These are phyloP conservation scores for Solanum hybrid DNA, from an alignment of 305 asterid genomes.

Conservation along the genomic window DNA sequence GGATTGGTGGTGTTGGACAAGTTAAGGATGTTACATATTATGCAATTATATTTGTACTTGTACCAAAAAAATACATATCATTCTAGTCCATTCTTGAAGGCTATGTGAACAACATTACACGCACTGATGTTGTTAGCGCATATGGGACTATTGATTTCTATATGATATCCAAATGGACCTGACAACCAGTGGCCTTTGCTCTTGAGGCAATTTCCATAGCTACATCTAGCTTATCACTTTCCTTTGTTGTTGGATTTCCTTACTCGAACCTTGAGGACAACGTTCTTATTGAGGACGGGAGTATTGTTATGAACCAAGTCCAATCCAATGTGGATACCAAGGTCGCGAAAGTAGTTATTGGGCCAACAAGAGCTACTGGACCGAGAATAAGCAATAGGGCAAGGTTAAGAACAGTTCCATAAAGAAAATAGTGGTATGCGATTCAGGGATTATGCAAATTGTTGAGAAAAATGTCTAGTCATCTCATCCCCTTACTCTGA, in stretches of 20 bases:
- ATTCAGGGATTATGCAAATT: background rate
- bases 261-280: too few species aligned
- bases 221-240: background rate
- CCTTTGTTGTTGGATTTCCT: background rate
- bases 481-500: background rate
- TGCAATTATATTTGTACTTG: background rate
- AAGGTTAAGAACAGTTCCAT: too few species aligned
- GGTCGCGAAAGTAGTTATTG: too few species aligned
- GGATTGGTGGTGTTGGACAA: background rate
- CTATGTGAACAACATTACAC: background rate
- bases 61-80: background rate
- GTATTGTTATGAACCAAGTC: too few species aligned
- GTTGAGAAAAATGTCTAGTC: background rate
- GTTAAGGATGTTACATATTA: background rate
- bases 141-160: background rate
- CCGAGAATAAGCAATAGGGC: too few species aligned
- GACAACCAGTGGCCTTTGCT: too few species aligned
- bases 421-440: too few species aligned
- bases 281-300: too few species aligned
- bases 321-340: too few species aligned
- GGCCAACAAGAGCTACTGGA: too few species aligned
- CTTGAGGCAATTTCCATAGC: background rate
- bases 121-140: background rate
- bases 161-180: too few species aligned
- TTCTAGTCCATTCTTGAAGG: background rate